Base-by-base conservation (phyloP, 768 basidiomycete genomes). In the Chlorophyllum brunneum region DNA sequence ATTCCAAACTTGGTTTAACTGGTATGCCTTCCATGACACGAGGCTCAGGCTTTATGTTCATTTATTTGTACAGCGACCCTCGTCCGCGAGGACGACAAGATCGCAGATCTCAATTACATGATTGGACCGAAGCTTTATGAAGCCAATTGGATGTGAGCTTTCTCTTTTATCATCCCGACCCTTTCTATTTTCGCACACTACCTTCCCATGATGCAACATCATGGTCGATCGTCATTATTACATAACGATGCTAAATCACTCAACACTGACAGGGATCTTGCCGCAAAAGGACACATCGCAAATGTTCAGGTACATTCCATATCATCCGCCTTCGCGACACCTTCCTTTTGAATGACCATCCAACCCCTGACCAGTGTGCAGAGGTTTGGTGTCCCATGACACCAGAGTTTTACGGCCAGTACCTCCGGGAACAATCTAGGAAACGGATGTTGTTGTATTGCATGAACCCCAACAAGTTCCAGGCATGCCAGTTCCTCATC, bases 331-430 rank as follows among this genome's bases (percentile, higher is more conserved):
- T 53, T 30, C 22, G 26, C 34, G 29, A 44, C 43, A 30, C 24
- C 47, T 39, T 18, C 18, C 30, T 13, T 37, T 40, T 22, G 47
- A 26, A 27, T 37, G 33, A 24, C 34, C 53, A 11, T 43, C 59
- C 53, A 37, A 48, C 49, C 43, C 36, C 46, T 43, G 18, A 54
- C 18, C 60, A 98, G 92, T 99, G 97, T 65, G 97, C 97, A 13
- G 97, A 99, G 69, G 97, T 99, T 6, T 99, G 97, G 97, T 99
- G 97, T 65, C 92, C 92, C 15, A 98, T 99, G 97, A 95, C 97
- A 16, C 95, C 97, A 4, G 95, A 98, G 66, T 99, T 99, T 67
- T 99, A 98, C 68, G 85, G 92, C 58, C 95, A 99, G 70, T 99
- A 99, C 65, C 80, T 99, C 58, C 79, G 90, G 56, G 91, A 94